Evolutionary conservation across 2,329 filamentous ascomycete genomes (phyloP), one percentile per base, ranked within the genome.

Genomic region (Penicillium digitatum): DNA sequence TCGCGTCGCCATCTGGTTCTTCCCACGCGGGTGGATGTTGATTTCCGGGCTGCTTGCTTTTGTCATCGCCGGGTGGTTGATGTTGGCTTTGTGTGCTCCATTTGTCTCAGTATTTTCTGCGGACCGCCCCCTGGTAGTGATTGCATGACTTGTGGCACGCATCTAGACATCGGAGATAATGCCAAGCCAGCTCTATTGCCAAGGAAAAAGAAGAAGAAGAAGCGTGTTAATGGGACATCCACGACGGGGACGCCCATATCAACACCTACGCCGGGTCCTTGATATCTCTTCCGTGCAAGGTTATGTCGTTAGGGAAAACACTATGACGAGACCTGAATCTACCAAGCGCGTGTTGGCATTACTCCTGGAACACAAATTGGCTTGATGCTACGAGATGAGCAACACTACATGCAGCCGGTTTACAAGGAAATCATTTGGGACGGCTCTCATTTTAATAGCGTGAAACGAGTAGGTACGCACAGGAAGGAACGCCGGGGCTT

Each of bases 21-120:
- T 5, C 92, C 94, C 0, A 90, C 88, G 8, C 87, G 90, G 35
- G 88, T 92, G 53, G 86, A 88, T 42, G 91, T 99, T 40, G 95
- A 99, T 75, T 99, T 99, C 72, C 85, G 94, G 40, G 93, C 95
- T n/a, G 94, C 94, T 3, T 99, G 94, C 71, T 99, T 99, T 76
- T 99, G 94, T 71, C 94, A 99, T 75, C 82, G 93, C 48, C 85
- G 84, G 34, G 90, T 97, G 20, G 87, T 99, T 40, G 90, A 96
- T 73, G 85, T 92, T 1, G 94, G 92, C 9, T 99, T 90, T 70
- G 93, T 99, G 35, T 99, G 94, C 78, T 95, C 90, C 58, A 91
- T 99, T 64, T 99, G 94, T 69, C 79, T 99, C 42, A 95, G 90
- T 72, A 99, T 95, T 66, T 96, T 95, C 71, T 96, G 91, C 75